These are phyloP conservation scores for Cladophialophora immunda DNA, from an alignment of 2,329 filamentous ascomycete species.

Conservation along the genomic window DNA sequence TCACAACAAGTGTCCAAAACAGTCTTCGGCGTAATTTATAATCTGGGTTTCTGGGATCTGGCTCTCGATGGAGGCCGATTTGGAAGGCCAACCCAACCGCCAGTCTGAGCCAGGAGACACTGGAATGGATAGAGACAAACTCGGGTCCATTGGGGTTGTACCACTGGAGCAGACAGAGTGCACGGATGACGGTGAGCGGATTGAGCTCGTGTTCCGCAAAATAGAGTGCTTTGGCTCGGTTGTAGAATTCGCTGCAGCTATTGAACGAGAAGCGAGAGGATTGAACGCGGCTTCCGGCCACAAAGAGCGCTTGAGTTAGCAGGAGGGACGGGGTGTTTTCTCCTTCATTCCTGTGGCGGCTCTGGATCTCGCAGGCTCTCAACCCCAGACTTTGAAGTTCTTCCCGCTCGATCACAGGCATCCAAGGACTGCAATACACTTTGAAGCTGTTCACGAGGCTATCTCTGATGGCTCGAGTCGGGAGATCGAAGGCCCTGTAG, in stretches of 20 bases:
- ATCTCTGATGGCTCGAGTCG: slow-evolving; percentile 21
- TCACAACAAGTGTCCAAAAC: slow-evolving; percentile 3
- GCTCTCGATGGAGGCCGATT: slow-evolving; percentile 12
- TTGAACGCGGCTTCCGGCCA: slow-evolving; percentile 6
- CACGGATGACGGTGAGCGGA: slow-evolving; percentile 8
- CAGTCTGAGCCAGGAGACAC: slow-evolving; percentile 9
- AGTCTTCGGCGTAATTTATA: not conserved
- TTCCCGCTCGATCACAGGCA: slow-evolving; percentile 7
- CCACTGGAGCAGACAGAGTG: slow-evolving; percentile 11
- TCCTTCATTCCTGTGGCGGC: no score
- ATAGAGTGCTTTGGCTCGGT: slow-evolving; percentile 8
- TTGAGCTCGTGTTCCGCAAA: slow-evolving; percentile 2
- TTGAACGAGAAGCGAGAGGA: slow-evolving; percentile 7
- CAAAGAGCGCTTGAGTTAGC: slow-evolving; percentile 5
- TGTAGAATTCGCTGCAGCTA: slow-evolving; percentile 4
- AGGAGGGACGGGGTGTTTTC: slow-evolving; percentile 1
- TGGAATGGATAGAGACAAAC: slow-evolving; percentile 4
- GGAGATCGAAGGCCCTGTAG: slow-evolving; percentile 27
- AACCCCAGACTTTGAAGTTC: slow-evolving; percentile 3
- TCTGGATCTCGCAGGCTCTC: not conserved
- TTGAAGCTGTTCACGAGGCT: slow-evolving; percentile 22
- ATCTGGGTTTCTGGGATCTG: slow-evolving; percentile 11
- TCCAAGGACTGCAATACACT: slow-evolving; percentile 10
- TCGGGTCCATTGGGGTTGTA: slow-evolving; percentile 9
- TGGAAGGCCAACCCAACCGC: slow-evolving; percentile 1